Conservation (phyloP, 2,329 filamentous ascomycete genomes). For the Ophiostoma fasciatum region DNA sequence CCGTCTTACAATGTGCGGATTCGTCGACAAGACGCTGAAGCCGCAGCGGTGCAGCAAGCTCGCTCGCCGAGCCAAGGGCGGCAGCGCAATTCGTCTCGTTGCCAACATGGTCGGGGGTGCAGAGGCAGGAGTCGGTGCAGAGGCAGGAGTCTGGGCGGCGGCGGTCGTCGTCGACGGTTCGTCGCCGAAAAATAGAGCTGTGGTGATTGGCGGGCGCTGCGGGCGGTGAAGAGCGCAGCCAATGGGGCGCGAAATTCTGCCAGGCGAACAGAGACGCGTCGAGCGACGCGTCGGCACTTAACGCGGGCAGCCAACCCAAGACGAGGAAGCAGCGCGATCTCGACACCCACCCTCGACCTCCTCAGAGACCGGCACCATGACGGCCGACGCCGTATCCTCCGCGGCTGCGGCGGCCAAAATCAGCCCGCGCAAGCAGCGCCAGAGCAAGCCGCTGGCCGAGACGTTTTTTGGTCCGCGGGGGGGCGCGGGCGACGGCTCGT, state of each 20-base stretch:
- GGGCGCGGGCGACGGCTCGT: no score
- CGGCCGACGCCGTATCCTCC: slow-evolving; percentile 9
- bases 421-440: slow-evolving; percentile 15
- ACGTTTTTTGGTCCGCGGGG: slow-evolving; percentile 21
- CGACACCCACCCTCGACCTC: not conserved
- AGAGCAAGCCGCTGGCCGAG: slow-evolving; percentile 19
- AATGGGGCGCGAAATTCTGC: slow-evolving; percentile 8
- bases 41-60: no score
- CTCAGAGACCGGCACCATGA: slow-evolving; percentile 14
- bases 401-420: slow-evolving; percentile 9
- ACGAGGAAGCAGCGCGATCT: no score
- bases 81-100: slow-evolving; percentile 14
- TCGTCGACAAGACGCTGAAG: slow-evolving; percentile 33
- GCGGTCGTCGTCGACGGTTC: no score
- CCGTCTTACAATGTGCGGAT: slow-evolving; percentile 34
- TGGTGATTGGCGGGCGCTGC: slow-evolving; percentile 2
- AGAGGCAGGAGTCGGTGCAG: no score
- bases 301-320: not conserved
- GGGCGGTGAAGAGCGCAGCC: not conserved
- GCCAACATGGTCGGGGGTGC: no score
- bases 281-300: slow-evolving; percentile 7
- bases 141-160: no score
- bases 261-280: slow-evolving; percentile 7
- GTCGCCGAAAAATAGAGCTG: no score
- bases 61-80: slow-evolving; percentile 12